These are phyloP conservation scores for Trichomonas vaginalis DNA, from an alignment of 208 protist genomes.

Conservation along the genomic window DNA sequence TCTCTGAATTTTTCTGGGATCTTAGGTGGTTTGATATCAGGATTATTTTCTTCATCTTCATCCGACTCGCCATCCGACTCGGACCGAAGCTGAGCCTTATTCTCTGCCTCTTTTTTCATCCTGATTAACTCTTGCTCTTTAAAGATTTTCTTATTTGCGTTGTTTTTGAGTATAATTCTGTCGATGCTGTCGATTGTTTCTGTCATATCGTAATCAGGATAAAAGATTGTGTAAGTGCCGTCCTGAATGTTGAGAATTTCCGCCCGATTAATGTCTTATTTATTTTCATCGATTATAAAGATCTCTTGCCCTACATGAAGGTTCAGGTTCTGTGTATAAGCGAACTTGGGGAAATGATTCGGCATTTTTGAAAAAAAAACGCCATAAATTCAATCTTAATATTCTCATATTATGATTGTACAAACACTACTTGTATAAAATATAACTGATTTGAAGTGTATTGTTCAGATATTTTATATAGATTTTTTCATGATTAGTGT, in stretches of 20 bases:
- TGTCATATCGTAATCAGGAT: neutral
- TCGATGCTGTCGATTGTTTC: neutral
- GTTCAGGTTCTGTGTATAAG: neutral
- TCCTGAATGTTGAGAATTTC: neutral
- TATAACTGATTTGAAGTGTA: too few relatives aligned
- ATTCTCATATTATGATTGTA: too few relatives aligned
- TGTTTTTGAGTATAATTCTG: neutral
- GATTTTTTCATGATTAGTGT: too few relatives aligned
- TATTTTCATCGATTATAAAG: neutral
- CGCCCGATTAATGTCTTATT: neutral
- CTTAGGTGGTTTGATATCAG: neutral
- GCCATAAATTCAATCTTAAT: neutral
- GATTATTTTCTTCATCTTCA: neutral
- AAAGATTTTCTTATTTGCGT: neutral
- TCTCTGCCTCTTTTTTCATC: neutral
- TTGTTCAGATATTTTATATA: too few relatives aligned
- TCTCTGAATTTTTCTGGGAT: neutral
- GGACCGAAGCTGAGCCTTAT: neutral
- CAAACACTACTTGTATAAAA: too few relatives aligned
- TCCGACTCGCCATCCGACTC: too few relatives aligned
- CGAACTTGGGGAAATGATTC: neutral
- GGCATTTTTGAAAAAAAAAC: neutral
- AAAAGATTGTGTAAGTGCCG: neutral
- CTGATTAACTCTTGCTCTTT: neutral
- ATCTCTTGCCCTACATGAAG: neutral